Conservation (phyloP, 192 early-diverging fungal genomes). For the Coemansia pectinata region DNA sequence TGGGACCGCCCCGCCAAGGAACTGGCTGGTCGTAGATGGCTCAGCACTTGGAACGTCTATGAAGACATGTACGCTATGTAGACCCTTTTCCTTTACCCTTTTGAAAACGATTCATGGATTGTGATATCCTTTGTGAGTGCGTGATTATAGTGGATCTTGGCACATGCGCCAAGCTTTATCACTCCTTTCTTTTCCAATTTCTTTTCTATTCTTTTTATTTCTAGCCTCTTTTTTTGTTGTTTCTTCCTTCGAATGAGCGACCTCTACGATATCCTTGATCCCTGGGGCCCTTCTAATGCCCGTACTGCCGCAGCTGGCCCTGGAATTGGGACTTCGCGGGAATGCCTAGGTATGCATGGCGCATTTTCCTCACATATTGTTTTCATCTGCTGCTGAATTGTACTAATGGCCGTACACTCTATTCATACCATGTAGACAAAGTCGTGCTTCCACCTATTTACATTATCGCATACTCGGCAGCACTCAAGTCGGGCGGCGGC, state of each 20-base stretch:
- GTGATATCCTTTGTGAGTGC: background rate
- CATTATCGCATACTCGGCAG: slow-evolving; percentile 38
- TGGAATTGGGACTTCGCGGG: slow-evolving; percentile 21
- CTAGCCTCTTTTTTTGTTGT: background rate
- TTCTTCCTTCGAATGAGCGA: slow-evolving; percentile 43
- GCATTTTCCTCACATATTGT: background rate
- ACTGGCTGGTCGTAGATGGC: slow-evolving; percentile 66
- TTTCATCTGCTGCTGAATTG: slow-evolving; percentile 1
- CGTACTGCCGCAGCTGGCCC: slow-evolving; percentile 4
- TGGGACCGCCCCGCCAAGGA: slow-evolving; percentile 63
- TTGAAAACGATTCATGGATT: background rate
- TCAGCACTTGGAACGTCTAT: slow-evolving; percentile 79
- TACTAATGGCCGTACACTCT: background rate
- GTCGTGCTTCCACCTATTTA: slow-evolving; percentile 49
- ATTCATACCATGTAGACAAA: slow-evolving; percentile 29
- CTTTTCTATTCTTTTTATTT: background rate
- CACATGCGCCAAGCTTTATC: background rate
- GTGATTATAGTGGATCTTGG: background rate
- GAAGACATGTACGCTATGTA: slow-evolving; percentile 40
- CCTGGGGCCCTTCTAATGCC: slow-evolving; percentile 41
- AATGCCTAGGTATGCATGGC: slow-evolving; percentile 41
- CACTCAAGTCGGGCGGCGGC: slow-evolving; percentile 40
- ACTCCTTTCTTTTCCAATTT: background rate
- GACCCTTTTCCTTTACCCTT: background rate
- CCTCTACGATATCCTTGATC: slow-evolving; percentile 56